Base-by-base conservation (phyloP, 1,139 yeast genomes). In the Candida glucosophila region DNA sequence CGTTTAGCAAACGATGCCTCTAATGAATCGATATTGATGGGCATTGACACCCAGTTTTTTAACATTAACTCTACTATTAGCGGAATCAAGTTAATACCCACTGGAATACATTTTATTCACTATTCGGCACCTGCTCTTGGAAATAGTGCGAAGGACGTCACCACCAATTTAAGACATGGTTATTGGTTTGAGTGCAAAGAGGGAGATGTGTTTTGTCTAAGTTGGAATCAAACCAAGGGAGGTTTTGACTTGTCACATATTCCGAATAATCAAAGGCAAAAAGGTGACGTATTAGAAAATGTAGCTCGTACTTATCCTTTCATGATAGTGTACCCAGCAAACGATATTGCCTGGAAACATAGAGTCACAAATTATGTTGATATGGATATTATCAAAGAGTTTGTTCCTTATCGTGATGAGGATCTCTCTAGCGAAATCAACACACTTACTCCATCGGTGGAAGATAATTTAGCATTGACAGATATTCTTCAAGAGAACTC, bases 31-130 rank as follows among this genome's bases (percentile, higher is more conserved):
- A 41, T 53, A 48, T 34, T 48, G 8, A 27, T 53, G 5, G 60
- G 60, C 3, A 46, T 54, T 11, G 59, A 54, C 29, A 41, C 49
- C 12, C 52, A 44, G 31, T 54, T 52, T 31, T 46, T 52, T 33
- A 40, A 32, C 19, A 39, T 45, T 10, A 44, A 41, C 23, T 32
- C 33, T 12, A 19, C 36, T 2, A 32, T 54, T 4, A 36, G 38
- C 24, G 60, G 60, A 2, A 40, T 54, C 16, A 53, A 51, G 28
- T 26, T 32, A 5, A 40, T 54, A 9, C 54, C 58, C 2, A 22
- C 29, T 7, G 60, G 60, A 1, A 27, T 41, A 3, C 60, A 54
- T 33, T 34, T 54, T 5, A 31, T 54, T 16, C 59, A 54, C 33
- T 54, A 44, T 31, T 44, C 58, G 3, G 29, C 42, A 3, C 24